A percentile compares a stretch with the other conserved stretches of the same genome.
Evolutionary conservation across 2,329 filamentous ascomycete genomes (phyloP).

Genomic region (Exophiala mesophila): DNA sequence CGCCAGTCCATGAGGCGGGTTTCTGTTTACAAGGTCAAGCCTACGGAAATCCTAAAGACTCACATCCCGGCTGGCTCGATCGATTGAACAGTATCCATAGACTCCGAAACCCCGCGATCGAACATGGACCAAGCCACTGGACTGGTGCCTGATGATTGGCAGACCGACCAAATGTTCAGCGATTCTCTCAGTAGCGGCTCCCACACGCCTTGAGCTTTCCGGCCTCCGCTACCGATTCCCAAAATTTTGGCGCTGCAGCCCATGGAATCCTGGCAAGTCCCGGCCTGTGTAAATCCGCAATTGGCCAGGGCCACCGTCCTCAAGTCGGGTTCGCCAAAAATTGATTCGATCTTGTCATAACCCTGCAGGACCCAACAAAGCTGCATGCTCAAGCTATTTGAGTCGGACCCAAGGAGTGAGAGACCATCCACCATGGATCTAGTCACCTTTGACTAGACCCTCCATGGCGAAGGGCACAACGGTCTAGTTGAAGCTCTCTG

Average conservation of each 20-base stretch:
- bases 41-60: no score
- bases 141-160: no score
- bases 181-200: no score
- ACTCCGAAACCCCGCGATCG: conserved; percentile 10
- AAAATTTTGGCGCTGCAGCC: conserved; percentile 12
- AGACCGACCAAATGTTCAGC: no score
- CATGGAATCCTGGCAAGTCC: conserved; percentile 3
- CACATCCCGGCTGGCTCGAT: no score
- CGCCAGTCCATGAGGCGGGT: no score
- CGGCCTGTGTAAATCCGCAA: conserved; percentile 3
- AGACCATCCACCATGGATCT: conserved; percentile 10
- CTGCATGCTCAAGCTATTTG: no score
- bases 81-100: no score
- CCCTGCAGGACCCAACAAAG: neutral
- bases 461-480: conserved; percentile 15
- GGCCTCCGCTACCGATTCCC: conserved; percentile 8
- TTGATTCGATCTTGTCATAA: conserved; percentile 13
- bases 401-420: no score
- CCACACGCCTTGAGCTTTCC: no score
- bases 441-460: conserved; percentile 18
- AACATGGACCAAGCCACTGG: no score
- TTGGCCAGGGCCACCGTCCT: conserved; percentile 10
- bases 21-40: no score
- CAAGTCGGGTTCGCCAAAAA: conserved; percentile 4
- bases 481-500: conserved; percentile 4